Evolutionary conservation across 2,329 filamentous ascomycete species (phyloP).

Genomic region (Colletotrichum sp.): DNA sequence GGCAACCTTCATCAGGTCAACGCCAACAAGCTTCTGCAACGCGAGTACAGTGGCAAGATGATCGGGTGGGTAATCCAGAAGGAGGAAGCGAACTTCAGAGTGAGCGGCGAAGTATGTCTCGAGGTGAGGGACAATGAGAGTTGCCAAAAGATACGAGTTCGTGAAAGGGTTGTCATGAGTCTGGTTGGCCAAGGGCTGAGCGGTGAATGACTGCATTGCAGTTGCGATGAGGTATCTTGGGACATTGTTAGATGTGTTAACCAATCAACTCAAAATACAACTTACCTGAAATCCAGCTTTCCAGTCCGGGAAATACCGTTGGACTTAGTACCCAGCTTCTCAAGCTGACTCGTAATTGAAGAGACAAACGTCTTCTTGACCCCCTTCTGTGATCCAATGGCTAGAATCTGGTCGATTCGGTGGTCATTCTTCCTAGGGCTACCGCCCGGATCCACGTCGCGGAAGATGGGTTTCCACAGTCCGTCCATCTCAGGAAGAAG

Average conservation of each 20-base stretch:
- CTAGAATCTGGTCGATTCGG: slow-evolving; percentile 63
- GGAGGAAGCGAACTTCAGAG: slow-evolving; percentile 56
- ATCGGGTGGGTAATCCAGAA: slow-evolving; percentile 63
- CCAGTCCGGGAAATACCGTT: slow-evolving; percentile 57
- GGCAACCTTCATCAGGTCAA: slow-evolving; percentile 62
- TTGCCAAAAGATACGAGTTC: slow-evolving; percentile 59
- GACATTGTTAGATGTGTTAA: background rate
- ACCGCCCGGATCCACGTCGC: slow-evolving; percentile 33
- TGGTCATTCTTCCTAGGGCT: slow-evolving; percentile 32
- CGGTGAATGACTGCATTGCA: slow-evolving; percentile 63
- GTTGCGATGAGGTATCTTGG: slow-evolving; percentile 63
- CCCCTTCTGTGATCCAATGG: slow-evolving; percentile 61
- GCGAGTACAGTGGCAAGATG: slow-evolving; percentile 63
- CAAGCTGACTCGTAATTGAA: slow-evolving; percentile 55
- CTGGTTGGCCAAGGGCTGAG: slow-evolving; percentile 54
- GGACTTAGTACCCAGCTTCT: slow-evolving; percentile 57
- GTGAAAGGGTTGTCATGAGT: slow-evolving; percentile 59
- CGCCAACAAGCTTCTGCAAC: slow-evolving; percentile 61
- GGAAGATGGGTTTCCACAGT: slow-evolving; percentile 59
- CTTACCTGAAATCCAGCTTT: slow-evolving; percentile 63
- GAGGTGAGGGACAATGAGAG: slow-evolving; percentile 63
- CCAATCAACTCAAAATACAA: background rate
- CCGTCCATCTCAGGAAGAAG: slow-evolving; percentile 53
- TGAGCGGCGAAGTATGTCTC: slow-evolving; percentile 64
- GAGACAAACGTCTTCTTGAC: slow-evolving; percentile 56